These are phyloP conservation scores for Hordeum marinum DNA, from an alignment of 176 grass and related monocot species.

Conservation along the genomic window DNA sequence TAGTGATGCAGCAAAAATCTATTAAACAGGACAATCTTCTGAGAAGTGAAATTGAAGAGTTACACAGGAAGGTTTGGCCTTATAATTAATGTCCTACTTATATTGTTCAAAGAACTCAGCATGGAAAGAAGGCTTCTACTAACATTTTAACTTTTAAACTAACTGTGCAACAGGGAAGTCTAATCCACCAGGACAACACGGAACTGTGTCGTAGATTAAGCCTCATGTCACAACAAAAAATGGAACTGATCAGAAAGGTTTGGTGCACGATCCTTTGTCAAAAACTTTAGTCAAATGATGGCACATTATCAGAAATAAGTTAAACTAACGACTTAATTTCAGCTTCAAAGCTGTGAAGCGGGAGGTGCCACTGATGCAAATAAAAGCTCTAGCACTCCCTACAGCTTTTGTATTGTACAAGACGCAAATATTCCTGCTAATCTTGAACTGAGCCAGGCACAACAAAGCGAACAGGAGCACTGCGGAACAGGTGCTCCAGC, in stretches of 20 bases:
- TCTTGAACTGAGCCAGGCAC: slow-evolving; percentile 29
- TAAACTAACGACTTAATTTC: slow-evolving; percentile 34
- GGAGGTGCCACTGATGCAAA: slow-evolving; percentile 12
- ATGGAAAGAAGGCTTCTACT: neutral
- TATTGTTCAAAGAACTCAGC: neutral
- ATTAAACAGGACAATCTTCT: slow-evolving; percentile 54
- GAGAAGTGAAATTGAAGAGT: slow-evolving; percentile 48
- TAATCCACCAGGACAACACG: slow-evolving; percentile 64
- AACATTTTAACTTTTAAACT: slow-evolving; percentile 4
- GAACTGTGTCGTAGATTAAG: slow-evolving; percentile 43
- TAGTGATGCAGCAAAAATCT: slow-evolving; percentile 11
- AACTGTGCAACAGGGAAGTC: slow-evolving; percentile 33
- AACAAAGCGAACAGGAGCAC: slow-evolving; percentile 7
- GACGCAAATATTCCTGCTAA: slow-evolving; percentile 20
- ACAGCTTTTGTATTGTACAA: slow-evolving; percentile 34
- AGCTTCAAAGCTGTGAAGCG: slow-evolving; percentile 27
- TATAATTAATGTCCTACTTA: neutral
- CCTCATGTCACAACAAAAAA: slow-evolving; percentile 39
- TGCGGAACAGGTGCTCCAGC: slow-evolving; percentile 25
- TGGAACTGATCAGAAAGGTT: slow-evolving; percentile 48
- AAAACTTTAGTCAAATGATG: slow-evolving; percentile 2
- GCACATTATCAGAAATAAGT: neutral
- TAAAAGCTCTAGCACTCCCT: slow-evolving; percentile 31
- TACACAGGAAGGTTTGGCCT: slow-evolving; percentile 45
- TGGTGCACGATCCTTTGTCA: neutral